Base-by-base conservation (phyloP, 2,329 filamentous ascomycete genomes). In the Mycogone perniciosa region DNA sequence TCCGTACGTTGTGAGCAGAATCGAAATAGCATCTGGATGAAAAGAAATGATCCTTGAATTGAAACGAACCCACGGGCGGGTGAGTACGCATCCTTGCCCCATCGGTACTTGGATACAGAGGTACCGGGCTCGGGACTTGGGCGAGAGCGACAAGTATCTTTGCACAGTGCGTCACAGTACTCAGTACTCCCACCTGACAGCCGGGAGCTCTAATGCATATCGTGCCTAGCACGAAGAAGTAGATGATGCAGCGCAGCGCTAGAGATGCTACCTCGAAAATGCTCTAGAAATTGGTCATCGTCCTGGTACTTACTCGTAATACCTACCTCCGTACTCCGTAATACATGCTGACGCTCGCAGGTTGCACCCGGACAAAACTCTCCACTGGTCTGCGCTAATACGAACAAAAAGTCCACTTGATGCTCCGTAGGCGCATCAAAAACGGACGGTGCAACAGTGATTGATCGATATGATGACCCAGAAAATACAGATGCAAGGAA, bases 21-120 rank as follows among this genome's bases (percentile, higher is more conserved):
- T 54, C 49, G 52, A 49, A 54, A 54, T 54, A 54, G 52, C 44
- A 52, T 34, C 46, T 49, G 31, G 40, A 47, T 48, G 20, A 20
- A 20, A 20, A 20, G 20, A 20, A 20, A 20, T 20, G 20, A 20
- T 20, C 20, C 20, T 57, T 46, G 38, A 47, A 55, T 60, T 54
- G 46, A 59, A 57, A 53, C 56, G 53, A 61, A 60, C 55, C 54
- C 27, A 42, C 13, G 13, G 31, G 39, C 40, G 33, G n/a, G 47
- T 44, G 41, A 31, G 20, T 38, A 3, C 13, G 6, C 6, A 9
- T n/a, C 26, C 35, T 1, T n/a, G 5, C 6, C 8, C 26, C 8
- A 31, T 29, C 30, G 29, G 50, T 52, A 52, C 40, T n/a, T 42
- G 26, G 35, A 31, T 50, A 53, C 47, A n/a, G 26, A 38, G 20